Evolutionary conservation across 1,284 basidiomycete genomes (phyloP).

Genomic region (Marasmius oreades): DNA sequence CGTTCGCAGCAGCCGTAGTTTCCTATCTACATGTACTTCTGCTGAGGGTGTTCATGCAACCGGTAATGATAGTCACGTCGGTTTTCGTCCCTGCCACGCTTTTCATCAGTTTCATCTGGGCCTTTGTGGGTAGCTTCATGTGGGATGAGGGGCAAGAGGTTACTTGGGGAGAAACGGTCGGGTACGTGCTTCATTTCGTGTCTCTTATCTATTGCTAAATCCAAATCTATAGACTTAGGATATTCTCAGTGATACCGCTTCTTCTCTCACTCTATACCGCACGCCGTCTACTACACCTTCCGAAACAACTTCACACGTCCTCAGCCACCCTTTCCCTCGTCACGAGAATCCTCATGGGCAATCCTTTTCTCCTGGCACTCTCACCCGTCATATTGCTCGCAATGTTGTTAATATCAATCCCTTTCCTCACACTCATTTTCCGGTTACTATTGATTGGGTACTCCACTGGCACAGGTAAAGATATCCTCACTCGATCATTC

Average conservation of each 20-base stretch:
- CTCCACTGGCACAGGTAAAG: slow-evolving; percentile 27
- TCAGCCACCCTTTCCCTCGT: slow-evolving; percentile 80
- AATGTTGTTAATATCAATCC: slow-evolving; percentile 73
- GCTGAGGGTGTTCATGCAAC: slow-evolving; percentile 74
- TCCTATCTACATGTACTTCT: slow-evolving; percentile 79
- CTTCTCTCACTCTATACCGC: slow-evolving; percentile 68
- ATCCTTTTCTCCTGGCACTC: slow-evolving; percentile 80
- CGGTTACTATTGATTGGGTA: slow-evolving; percentile 76
- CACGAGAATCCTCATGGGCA: slow-evolving; percentile 71
- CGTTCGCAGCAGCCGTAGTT: slow-evolving; percentile 65
- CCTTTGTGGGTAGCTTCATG: slow-evolving; percentile 88
- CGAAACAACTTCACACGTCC: slow-evolving; percentile 64
- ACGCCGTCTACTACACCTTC: slow-evolving; percentile 65
- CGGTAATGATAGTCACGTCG: slow-evolving; percentile 78
- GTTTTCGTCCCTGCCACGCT: slow-evolving; percentile 80
- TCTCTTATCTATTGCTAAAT: slow-evolving; percentile 7
- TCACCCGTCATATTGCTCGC: slow-evolving; percentile 76
- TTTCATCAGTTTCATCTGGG: slow-evolving; percentile 81
- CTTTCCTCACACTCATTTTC: slow-evolving; percentile 84
- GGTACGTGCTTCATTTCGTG: slow-evolving; percentile 41
- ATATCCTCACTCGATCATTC: not conserved
- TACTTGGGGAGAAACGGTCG: slow-evolving; percentile 80
- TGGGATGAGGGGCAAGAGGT: slow-evolving; percentile 67
- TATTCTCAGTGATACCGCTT: slow-evolving; percentile 78
- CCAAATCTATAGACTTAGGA: slow-evolving; percentile 47